Evolutionary conservation across 345 rosid species (phyloP).

Genomic region (Hibiscus trionum): DNA sequence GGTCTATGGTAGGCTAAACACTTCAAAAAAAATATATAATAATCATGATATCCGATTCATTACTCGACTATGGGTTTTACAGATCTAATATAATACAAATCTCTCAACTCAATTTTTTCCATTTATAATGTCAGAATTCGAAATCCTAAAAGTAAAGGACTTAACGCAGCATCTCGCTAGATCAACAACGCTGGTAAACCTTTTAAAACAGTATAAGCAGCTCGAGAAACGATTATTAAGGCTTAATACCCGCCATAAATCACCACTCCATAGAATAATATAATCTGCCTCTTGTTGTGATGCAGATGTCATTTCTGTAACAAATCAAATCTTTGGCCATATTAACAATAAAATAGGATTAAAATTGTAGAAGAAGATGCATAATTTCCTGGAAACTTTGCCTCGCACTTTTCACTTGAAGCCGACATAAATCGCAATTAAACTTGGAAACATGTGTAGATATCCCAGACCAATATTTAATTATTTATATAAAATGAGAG

Average conservation of each 20-base stretch:
- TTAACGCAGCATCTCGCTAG: too few species aligned
- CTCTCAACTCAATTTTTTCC: too few species aligned
- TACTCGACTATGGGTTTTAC: too few species aligned
- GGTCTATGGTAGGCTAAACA: too few species aligned
- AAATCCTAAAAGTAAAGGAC: too few species aligned
- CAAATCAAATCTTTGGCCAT: not conserved
- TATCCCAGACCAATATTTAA: not conserved
- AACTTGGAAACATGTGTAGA: not conserved
- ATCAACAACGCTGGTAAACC: too few species aligned
- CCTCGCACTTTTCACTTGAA: not conserved
- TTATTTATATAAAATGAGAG: not conserved
- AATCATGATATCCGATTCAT: too few species aligned
- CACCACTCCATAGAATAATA: conserved; percentile 22
- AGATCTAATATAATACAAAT: too few species aligned
- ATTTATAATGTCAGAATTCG: too few species aligned
- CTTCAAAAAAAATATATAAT: too few species aligned
- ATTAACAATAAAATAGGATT: too few species aligned
- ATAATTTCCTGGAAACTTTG: not conserved
- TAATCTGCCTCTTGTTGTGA: conserved; percentile 12
- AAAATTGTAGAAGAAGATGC: not conserved
- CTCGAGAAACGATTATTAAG: conserved; percentile 39
- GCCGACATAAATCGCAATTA: not conserved
- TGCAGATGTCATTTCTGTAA: conserved; percentile 6
- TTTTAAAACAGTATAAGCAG: conserved; percentile 10
- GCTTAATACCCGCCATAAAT: conserved; percentile 32